Evolutionary conservation across 2,329 filamentous ascomycete species (phyloP).

Genomic region (Ascochyta clinopodiicola): DNA sequence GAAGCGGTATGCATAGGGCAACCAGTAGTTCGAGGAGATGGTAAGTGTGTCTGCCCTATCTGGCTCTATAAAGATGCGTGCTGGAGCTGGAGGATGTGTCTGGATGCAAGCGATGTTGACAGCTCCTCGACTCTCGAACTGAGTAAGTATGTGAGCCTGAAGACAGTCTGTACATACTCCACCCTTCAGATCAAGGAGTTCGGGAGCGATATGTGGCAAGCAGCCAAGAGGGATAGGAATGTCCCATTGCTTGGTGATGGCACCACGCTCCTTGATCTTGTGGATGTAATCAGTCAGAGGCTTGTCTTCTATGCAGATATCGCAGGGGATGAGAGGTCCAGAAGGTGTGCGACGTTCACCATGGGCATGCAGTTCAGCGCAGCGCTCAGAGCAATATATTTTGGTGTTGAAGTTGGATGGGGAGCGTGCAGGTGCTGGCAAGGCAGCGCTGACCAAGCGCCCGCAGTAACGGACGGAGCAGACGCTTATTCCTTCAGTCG

Average conservation of each 20-base stretch:
- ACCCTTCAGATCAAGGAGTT: neutral
- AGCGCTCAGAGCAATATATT: slow-evolving; percentile 1
- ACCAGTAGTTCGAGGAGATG: neutral
- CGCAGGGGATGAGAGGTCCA: neutral
- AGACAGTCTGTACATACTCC: neutral
- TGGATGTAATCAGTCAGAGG: neutral
- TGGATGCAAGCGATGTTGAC: slow-evolving; percentile 3
- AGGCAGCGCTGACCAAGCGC: neutral
- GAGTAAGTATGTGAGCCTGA: neutral
- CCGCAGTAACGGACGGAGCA: slow-evolving; percentile 1
- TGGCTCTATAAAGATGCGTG: neutral
- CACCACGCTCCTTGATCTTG: neutral
- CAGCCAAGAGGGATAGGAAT: neutral
- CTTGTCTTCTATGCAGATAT: slow-evolving; percentile 3
- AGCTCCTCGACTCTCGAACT: neutral
- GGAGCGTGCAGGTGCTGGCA: neutral
- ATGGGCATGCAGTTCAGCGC: neutral
- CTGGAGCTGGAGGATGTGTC: neutral
- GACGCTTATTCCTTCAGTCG: neutral
- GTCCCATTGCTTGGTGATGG: neutral
- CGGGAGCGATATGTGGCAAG: neutral
- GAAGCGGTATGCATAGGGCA: neutral
- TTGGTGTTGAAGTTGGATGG: neutral
- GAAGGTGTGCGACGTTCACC: neutral
- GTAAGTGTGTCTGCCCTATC: neutral